These are phyloP conservation scores for Epichloe sibirici DNA, from an alignment of 2,329 filamentous ascomycete species.

Conservation along the genomic window DNA sequence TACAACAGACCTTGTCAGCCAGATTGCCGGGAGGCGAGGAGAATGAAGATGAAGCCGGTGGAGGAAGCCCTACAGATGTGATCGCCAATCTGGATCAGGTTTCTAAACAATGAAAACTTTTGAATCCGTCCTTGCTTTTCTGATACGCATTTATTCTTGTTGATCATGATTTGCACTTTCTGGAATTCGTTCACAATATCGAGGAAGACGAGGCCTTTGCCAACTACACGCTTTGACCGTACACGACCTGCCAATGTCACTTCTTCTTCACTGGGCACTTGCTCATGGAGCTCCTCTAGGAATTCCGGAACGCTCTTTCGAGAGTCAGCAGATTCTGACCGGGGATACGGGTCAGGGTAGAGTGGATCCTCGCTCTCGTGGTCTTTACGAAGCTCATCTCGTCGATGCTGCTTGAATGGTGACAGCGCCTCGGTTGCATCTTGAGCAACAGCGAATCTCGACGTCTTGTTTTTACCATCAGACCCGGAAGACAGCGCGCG, in stretches of 20 bases:
- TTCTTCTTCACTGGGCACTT: constrained; percentile 16
- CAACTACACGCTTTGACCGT: constrained; percentile 54
- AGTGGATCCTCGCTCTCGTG: constrained; percentile 22
- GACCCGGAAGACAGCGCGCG: constrained; percentile 13
- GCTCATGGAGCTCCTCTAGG: constrained; percentile 17
- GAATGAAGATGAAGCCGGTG: constrained; percentile 7
- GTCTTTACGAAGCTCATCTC: constrained; percentile 20
- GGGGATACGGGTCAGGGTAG: constrained; percentile 24
- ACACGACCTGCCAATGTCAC: constrained; percentile 50
- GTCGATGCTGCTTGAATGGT: constrained; percentile 25
- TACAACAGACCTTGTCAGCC: constrained; percentile 23
- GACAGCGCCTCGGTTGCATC: constrained; percentile 16
- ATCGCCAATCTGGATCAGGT: constrained; percentile 67
- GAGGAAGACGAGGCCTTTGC: constrained; percentile 74
- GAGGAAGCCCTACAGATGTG: constrained; percentile 55
- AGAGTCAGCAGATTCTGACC: constrained; percentile 15
- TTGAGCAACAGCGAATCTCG: constrained; percentile 10
- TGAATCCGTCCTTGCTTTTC: constrained; percentile 22
- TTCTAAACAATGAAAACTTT: constrained; percentile 48
- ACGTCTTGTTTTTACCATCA: constrained; percentile 3
- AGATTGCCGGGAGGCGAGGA: constrained; percentile 11
- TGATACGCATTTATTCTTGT: constrained; percentile 39
- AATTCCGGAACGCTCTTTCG: constrained; percentile 24
- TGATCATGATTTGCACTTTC: constrained; percentile 65
- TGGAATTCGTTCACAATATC: constrained; percentile 64